Evolutionary conservation across 2,329 filamentous ascomycete genomes (phyloP).

Genomic region (Fusarium sp.): DNA sequence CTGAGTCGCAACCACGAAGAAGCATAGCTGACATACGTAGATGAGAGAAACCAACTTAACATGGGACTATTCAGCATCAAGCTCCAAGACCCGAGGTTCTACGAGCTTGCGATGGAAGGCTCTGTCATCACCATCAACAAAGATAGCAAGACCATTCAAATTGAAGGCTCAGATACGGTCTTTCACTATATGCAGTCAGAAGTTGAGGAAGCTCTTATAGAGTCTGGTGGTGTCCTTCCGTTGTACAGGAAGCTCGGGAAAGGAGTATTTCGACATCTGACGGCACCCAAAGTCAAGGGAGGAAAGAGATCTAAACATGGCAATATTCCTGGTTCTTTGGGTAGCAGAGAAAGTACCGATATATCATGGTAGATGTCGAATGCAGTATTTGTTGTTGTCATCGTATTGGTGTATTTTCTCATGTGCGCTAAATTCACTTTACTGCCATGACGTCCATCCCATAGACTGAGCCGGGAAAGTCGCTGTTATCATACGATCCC

Average conservation of each 20-base stretch:
- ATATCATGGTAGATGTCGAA: background rate
- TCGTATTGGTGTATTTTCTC: background rate
- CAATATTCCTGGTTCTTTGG: fast-evolving
- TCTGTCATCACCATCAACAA: background rate
- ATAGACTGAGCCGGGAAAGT: background rate
- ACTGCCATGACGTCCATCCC: background rate
- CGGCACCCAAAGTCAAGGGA: background rate
- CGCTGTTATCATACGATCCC: too few relatives aligned
- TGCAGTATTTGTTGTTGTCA: background rate
- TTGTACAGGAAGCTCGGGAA: background rate
- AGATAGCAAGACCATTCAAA: background rate
- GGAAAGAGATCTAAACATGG: fast-evolving
- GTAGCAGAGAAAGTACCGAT: fast-evolving
- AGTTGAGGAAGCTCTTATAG: background rate
- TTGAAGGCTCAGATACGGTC: background rate
- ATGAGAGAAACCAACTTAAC: background rate
- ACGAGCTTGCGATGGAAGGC: background rate
- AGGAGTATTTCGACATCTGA: background rate
- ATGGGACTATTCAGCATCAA: background rate
- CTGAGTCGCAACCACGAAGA: fast-evolving
- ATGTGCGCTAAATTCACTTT: too few relatives aligned
- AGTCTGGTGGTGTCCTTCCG: background rate
- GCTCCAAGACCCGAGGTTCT: background rate
- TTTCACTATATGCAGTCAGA: background rate
- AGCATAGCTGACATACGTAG: background rate